phyloP scores from a whole-genome alignment of 2,329 filamentous ascomycete species.

The Neophaeococcomyces mojaviensis region DNA sequence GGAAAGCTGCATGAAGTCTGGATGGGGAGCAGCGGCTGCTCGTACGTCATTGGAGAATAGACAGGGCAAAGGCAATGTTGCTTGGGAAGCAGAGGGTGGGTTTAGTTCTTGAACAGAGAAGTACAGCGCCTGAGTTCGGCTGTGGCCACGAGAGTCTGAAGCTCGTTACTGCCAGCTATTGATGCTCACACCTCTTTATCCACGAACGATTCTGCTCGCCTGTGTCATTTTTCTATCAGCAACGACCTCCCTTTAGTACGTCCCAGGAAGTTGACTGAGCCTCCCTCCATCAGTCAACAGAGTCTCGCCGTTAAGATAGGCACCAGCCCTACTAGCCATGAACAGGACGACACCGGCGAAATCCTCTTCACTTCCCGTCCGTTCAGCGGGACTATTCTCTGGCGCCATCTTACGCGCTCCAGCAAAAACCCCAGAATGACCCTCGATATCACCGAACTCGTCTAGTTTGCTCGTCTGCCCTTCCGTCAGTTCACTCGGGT shows the following conservation, averaged over 20 bases:
- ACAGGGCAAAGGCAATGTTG: no score
- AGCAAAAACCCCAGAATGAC: constrained; percentile 26
- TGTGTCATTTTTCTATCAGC: no score
- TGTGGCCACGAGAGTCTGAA: no score
- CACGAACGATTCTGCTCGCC: no score
- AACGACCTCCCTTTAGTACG: constrained; percentile 33
- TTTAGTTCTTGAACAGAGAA: no score
- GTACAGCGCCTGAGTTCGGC: no score
- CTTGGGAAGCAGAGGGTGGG: no score
- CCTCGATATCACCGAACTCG: constrained; percentile 28
- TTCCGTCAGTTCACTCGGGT: constrained; percentile 52
- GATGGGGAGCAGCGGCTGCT: constrained; percentile 42
- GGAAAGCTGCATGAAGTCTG: constrained; percentile 53
- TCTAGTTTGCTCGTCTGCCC: constrained; percentile 31
- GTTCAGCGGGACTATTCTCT: constrained; percentile 45
- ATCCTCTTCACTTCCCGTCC: constrained; percentile 52
- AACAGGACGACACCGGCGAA: constrained; percentile 59
- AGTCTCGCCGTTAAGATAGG: constrained; percentile 58
- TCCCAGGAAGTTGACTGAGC: constrained; percentile 47
- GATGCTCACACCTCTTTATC: no score
- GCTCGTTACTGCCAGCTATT: no score
- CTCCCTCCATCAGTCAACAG: constrained; percentile 57
- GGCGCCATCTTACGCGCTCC: constrained; percentile 24
- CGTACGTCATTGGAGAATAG: constrained; percentile 9
- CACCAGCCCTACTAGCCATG: constrained; percentile 56